Base-by-base conservation (phyloP, 2,329 filamentous ascomycete species). In the Bipolaris sorokiniana region DNA sequence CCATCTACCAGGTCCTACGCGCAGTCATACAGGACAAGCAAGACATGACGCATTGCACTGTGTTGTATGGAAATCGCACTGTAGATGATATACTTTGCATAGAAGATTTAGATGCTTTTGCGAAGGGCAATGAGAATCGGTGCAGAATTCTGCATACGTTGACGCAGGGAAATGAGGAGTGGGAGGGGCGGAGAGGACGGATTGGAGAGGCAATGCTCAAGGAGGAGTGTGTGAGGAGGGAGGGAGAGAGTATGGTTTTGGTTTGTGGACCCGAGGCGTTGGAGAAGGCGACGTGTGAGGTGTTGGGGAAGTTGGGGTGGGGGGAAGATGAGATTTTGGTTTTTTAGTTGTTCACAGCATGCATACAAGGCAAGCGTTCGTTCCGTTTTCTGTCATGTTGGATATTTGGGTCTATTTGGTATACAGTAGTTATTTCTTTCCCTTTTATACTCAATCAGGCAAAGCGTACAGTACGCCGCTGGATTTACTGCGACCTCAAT, bases 21-120 rank as follows among this genome's bases (percentile, higher is more conserved):
- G 89, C 90, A 0, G 85, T 96, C 0, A 83, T 92, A 74, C 81
- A 83, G 44, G 86, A 94, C 61, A 65, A 72, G 1, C 72, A 80
- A 0, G 90, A 94, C 68, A 64, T 75, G 7, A 95, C 90, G 0
- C 78, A 74, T 2, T 96, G 91, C 69, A 77, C 89, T 1, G 82
- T 97, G 0, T 79, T 97, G 0, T 83, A 96, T 68, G 91, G 92
- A 0, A 97, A 97, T 67, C 81, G 91, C 11, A 70, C 82, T 6
- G 85, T 91, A 51, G 87, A 89, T 61, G 93, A 97, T 71, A 96
- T 97, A n/a, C 80, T 97, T 0, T 92, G 90, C 70, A 85, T 83
- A 58, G 77, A 81, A 1, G 90, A 96, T 55, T 80, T 97, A 3
- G 91, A 96, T 69, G 70, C 57, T 0, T 82, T 92, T 67, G 83